A percentile compares a stretch with the other conserved stretches of the same genome.
These are phyloP conservation scores for Penicillium paxilli DNA, from an alignment of 495 filamentous ascomycete genomes.

Conservation along the genomic window DNA sequence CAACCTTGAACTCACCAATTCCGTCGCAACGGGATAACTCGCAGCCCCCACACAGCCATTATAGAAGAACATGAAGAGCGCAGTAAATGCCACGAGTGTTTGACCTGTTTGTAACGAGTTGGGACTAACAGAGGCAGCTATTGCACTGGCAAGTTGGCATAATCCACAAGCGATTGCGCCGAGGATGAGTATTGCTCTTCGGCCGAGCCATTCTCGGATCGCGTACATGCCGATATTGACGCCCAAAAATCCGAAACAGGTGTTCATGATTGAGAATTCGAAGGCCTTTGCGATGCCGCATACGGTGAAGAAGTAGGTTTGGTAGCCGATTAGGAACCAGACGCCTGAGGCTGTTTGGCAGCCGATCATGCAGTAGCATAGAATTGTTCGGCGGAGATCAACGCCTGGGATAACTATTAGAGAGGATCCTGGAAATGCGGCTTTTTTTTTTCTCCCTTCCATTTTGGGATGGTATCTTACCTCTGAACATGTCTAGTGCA, in stretches of 20 bases:
- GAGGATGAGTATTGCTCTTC: conserved; percentile 51
- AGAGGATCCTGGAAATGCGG: too few species aligned
- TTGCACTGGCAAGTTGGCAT: conserved; percentile 53
- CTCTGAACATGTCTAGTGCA: conserved; percentile 18
- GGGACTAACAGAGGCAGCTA: conserved; percentile 13
- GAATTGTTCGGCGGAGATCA: conserved; percentile 16
- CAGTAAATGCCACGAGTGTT: conserved; percentile 14
- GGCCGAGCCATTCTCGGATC: conserved; percentile 54
- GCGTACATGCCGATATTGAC: conserved; percentile 54
- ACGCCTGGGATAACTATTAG: conserved; percentile 3
- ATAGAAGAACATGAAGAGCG: conserved; percentile 19
- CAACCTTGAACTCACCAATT: conserved; percentile 48
- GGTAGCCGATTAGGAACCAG: conserved; percentile 64
- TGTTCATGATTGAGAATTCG: conserved; percentile 56
- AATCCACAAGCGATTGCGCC: conserved; percentile 55
- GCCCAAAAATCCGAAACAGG: conserved; percentile 53
- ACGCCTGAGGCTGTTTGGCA: conserved; percentile 56
- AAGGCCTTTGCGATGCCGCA: conserved; percentile 58
- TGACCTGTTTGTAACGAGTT: conserved; percentile 12
- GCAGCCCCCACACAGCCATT: conserved; percentile 28
- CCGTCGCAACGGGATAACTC: conserved; percentile 42
- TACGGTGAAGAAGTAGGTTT: conserved; percentile 66
- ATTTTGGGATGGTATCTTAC: neutral
- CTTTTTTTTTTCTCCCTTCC: too few species aligned
- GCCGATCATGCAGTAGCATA: conserved; percentile 17